These are phyloP conservation scores for Eimeria praecox DNA, from an alignment of 169 alveolate genomes.

Conservation along the genomic window DNA sequence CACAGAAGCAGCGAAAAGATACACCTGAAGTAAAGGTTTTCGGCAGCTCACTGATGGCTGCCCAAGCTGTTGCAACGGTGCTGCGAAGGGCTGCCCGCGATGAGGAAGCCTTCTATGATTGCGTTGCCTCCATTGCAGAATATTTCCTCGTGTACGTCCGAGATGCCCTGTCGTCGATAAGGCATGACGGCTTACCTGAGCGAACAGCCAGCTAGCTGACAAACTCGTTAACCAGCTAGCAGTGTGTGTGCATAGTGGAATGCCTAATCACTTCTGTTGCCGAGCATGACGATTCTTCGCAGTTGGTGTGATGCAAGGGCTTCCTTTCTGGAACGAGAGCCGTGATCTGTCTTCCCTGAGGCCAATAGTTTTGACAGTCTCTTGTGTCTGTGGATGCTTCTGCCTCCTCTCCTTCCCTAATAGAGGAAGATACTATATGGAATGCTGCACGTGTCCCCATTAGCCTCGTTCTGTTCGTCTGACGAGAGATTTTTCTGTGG, in stretches of 20 bases:
- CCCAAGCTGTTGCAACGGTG: conserved; percentile 68
- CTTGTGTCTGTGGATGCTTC: not conserved
- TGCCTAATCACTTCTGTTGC: not conserved
- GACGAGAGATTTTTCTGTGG: not conserved
- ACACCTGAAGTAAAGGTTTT: not conserved
- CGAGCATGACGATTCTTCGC: not conserved
- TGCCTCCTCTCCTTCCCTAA: not conserved
- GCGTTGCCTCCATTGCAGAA: conserved; percentile 9
- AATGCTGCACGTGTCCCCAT: not conserved
- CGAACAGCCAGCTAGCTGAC: not conserved
- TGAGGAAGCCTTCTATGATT: conserved; percentile 43
- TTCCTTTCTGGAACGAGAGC: not conserved
- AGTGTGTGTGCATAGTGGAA: not conserved
- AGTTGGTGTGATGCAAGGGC: not conserved
- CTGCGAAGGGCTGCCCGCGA: conserved; percentile 26
- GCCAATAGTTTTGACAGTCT: not conserved
- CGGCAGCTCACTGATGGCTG: conserved; percentile 41
- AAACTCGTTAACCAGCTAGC: not conserved
- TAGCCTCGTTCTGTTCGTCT: not conserved
- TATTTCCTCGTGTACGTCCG: conserved; percentile 15
- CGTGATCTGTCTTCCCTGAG: not conserved
- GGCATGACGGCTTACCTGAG: not conserved
- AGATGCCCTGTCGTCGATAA: not conserved
- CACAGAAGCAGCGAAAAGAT: not conserved
- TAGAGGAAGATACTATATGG: not conserved